Conservation (phyloP, 1,284 basidiomycete species). For the Leccinum griseonigrum region DNA sequence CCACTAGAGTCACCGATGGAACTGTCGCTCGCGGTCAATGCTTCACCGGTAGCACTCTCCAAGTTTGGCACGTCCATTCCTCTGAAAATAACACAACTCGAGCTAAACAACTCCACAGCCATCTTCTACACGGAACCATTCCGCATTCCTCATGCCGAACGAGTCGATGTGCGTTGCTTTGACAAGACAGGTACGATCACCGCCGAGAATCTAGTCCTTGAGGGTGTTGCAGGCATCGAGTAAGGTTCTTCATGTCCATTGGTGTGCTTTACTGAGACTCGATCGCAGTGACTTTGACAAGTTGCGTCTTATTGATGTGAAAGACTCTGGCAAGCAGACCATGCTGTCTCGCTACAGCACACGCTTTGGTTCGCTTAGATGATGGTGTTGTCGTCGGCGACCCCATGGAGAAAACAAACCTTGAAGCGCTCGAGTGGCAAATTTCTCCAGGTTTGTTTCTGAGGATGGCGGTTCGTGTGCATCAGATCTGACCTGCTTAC, state of each 20-base stretch:
- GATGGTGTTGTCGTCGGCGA: conserved; percentile 95
- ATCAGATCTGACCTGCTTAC: conserved; percentile 2
- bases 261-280: not conserved
- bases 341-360: conserved; percentile 91
- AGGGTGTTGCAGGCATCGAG: conserved; percentile 89
- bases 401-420: conserved; percentile 98
- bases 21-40: conserved; percentile 90
- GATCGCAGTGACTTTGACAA: conserved; percentile 51
- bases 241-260: conserved; percentile 38
- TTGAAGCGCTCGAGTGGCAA: conserved; percentile 91
- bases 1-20: conserved; percentile 98
- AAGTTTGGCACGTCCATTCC: conserved; percentile 69
- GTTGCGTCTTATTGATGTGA: conserved; percentile 74
- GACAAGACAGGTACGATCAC: conserved; percentile 98
- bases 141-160: conserved; percentile 90
- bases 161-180: conserved; percentile 96
- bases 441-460: conserved; percentile 63
- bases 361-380: conserved; percentile 91
- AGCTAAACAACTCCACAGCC: conserved; percentile 45
- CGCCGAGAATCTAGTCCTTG: conserved; percentile 90
- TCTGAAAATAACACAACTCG: not conserved
- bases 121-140: conserved; percentile 98
- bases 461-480: not conserved
- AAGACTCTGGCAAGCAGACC: conserved; percentile 75
- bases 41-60: conserved; percentile 87